phyloP scores from a whole-genome alignment of 495 filamentous ascomycete genomes.

The Aspergillus taichungensis region DNA sequence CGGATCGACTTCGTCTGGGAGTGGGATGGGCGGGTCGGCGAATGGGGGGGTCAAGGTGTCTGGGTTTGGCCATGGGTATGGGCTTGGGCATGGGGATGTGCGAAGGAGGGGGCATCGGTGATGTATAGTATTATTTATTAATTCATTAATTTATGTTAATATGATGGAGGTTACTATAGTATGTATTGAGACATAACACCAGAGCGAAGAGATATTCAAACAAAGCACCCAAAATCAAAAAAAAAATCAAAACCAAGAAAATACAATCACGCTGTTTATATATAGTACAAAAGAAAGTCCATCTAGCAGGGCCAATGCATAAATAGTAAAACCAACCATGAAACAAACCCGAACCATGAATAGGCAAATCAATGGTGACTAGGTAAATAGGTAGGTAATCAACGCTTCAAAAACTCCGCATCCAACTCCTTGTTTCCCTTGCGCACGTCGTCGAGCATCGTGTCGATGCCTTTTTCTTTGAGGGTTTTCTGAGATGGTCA shows the following conservation, averaged over 20 bases:
- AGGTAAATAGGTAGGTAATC: background rate
- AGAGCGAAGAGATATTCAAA: too few relatives aligned
- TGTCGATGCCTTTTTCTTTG: constrained; percentile 77
- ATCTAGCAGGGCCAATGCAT: too few relatives aligned
- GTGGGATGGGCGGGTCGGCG: constrained; percentile 17
- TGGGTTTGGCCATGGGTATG: constrained; percentile 16
- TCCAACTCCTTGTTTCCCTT: constrained; percentile 77
- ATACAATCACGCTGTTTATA: too few relatives aligned
- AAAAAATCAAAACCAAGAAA: too few relatives aligned
- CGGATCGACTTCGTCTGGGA: constrained; percentile 17
- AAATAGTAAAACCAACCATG: too few relatives aligned
- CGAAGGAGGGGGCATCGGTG: constrained; percentile 34
- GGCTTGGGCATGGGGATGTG: constrained; percentile 27
- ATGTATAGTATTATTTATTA: constrained; percentile 3
- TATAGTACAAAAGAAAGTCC: too few relatives aligned
- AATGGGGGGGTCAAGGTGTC: constrained; percentile 29
- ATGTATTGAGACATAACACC: too few relatives aligned
- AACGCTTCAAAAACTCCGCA: constrained; percentile 53
- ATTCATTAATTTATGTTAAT: too few relatives aligned
- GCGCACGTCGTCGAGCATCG: constrained; percentile 75
- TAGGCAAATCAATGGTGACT: background rate
- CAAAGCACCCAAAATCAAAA: too few relatives aligned
- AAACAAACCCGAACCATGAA: background rate
- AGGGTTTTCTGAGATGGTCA: constrained; percentile 53
- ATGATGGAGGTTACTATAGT: too few relatives aligned